Percentiles rank a stretch among this genome's conserved stretches.
These are phyloP conservation scores for Irpex rosettiformis DNA, from an alignment of 1,284 basidiomycete species.

Conservation along the genomic window DNA sequence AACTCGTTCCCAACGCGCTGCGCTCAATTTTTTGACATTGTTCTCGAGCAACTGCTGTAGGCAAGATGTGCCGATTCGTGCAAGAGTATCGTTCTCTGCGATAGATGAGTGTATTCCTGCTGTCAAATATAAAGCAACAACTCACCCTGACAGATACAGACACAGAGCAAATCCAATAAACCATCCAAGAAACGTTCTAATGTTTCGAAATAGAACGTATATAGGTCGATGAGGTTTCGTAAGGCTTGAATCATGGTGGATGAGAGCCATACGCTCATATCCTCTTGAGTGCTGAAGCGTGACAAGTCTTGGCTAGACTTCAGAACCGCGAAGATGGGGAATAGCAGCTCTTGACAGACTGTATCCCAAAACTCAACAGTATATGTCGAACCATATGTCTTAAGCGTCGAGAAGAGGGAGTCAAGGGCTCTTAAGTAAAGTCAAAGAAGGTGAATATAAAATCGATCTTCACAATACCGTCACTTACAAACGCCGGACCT, in stretches of 20 bases:
- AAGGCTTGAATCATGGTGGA: slow-evolving; percentile 99
- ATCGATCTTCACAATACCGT: too few relatives aligned
- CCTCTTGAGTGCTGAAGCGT: slow-evolving; percentile 93
- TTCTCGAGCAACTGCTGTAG: slow-evolving; percentile 94
- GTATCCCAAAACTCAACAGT: slow-evolving; percentile 96
- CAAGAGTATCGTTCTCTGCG: slow-evolving; percentile 95
- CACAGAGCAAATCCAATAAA: slow-evolving; percentile 88
- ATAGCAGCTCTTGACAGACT: slow-evolving; percentile 94
- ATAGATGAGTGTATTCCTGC: background rate
- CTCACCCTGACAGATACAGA: slow-evolving; percentile 98
- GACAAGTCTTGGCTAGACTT: slow-evolving; percentile 89
- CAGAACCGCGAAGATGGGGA: slow-evolving; percentile 98
- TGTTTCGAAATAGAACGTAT: slow-evolving; percentile 94
- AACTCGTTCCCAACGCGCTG: slow-evolving; percentile 88
- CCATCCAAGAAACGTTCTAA: slow-evolving; percentile 90
- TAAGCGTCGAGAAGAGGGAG: slow-evolving; percentile 92
- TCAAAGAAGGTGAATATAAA: too few relatives aligned
- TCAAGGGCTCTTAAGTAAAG: slow-evolving; percentile 76
- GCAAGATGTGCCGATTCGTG: slow-evolving; percentile 97
- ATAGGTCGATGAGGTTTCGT: slow-evolving; percentile 93
- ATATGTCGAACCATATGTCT: slow-evolving; percentile 85
- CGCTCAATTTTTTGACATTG: slow-evolving; percentile 87
- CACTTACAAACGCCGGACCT: slow-evolving; percentile 91
- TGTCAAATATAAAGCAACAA: background rate
- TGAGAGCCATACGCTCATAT: slow-evolving; percentile 99